Conservation (phyloP, 305 asterid genomes). For the Ruellia speciosa region DNA sequence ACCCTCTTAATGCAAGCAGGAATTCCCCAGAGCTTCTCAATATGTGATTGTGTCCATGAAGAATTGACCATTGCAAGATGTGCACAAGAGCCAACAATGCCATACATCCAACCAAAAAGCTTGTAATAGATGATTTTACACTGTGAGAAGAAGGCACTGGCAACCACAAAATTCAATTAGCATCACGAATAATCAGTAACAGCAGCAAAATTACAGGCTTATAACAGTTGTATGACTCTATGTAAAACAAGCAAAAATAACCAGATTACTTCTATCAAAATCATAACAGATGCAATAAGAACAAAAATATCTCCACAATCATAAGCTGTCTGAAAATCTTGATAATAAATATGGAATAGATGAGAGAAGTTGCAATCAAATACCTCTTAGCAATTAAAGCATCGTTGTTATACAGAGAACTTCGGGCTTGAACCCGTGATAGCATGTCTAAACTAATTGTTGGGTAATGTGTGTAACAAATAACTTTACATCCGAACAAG, state of each 20-base stretch:
- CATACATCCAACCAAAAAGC: conserved; percentile 80
- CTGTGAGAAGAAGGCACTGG: conserved; percentile 60
- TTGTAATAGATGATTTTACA: conserved; percentile 67
- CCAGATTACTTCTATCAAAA: conserved; percentile 11
- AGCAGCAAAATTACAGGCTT: conserved; percentile 11
- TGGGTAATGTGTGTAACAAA: conserved; percentile 91
- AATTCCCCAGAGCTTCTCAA: conserved; percentile 84
- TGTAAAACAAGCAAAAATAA: conserved; percentile 4
- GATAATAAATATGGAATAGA: not conserved
- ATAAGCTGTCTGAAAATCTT: conserved; percentile 5
- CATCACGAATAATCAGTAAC: conserved; percentile 19
- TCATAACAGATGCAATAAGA: not conserved
- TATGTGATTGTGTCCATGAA: conserved; percentile 88
- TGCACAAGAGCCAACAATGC: conserved; percentile 70
- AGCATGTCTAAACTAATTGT: conserved; percentile 94
- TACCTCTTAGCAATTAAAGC: conserved; percentile 72
- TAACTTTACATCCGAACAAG: conserved; percentile 61
- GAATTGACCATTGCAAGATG: conserved; percentile 92
- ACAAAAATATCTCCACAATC: conserved; percentile 14
- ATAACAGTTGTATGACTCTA: conserved; percentile 8
- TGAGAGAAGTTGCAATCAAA: not conserved
- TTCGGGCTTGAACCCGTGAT: conserved; percentile 65
- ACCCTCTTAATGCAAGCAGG: conserved; percentile 60
- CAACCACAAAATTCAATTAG: conserved; percentile 26
- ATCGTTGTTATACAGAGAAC: conserved; percentile 84